These are phyloP conservation scores for Exophiala sp. DNA, from an alignment of 2,329 filamentous ascomycete genomes.

Conservation along the genomic window DNA sequence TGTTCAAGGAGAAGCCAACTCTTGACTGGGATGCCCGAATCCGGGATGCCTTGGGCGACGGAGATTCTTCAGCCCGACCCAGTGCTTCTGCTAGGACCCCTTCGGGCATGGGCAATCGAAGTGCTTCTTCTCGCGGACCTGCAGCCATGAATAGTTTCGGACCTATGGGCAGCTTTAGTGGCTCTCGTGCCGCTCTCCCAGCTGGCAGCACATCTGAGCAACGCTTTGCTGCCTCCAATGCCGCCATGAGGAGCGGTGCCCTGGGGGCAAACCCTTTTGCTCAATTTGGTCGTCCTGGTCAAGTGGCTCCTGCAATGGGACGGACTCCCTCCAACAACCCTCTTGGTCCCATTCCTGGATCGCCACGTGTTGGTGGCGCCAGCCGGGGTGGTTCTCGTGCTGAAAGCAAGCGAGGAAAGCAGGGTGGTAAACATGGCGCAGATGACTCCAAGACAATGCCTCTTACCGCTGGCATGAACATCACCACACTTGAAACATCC, in stretches of 20 bases:
- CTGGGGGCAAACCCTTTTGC: slow-evolving; percentile 50
- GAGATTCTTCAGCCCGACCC: slow-evolving; percentile 58
- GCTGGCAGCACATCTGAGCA: slow-evolving; percentile 71
- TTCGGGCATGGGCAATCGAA: slow-evolving; percentile 45
- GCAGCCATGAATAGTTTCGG: slow-evolving; percentile 46
- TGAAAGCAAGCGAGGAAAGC: slow-evolving; percentile 48
- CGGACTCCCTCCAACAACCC: slow-evolving; percentile 51
- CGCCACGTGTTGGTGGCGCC: slow-evolving; percentile 64
- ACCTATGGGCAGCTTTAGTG: slow-evolving; percentile 66
- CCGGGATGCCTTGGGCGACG: slow-evolving; percentile 75
- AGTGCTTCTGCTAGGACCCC: slow-evolving; percentile 52
- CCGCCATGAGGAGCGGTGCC: slow-evolving; percentile 40
- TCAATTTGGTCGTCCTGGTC: slow-evolving; percentile 56
- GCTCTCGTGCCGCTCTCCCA: slow-evolving; percentile 55
- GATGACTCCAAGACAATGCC: slow-evolving; percentile 83
- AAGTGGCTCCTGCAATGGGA: slow-evolving; percentile 55
- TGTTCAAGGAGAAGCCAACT: slow-evolving; percentile 95
- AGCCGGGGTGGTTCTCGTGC: slow-evolving; percentile 47
- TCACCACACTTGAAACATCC: slow-evolving; percentile 71
- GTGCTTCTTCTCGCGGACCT: slow-evolving; percentile 48
- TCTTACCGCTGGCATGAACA: slow-evolving; percentile 72
- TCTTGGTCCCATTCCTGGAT: slow-evolving; percentile 59
- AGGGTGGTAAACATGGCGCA: slow-evolving; percentile 53
- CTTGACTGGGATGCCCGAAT: slow-evolving; percentile 88
- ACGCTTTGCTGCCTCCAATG: slow-evolving; percentile 62